These are phyloP conservation scores for Datisca glomerata DNA, from an alignment of 306 rosid genomes.

Conservation along the genomic window DNA sequence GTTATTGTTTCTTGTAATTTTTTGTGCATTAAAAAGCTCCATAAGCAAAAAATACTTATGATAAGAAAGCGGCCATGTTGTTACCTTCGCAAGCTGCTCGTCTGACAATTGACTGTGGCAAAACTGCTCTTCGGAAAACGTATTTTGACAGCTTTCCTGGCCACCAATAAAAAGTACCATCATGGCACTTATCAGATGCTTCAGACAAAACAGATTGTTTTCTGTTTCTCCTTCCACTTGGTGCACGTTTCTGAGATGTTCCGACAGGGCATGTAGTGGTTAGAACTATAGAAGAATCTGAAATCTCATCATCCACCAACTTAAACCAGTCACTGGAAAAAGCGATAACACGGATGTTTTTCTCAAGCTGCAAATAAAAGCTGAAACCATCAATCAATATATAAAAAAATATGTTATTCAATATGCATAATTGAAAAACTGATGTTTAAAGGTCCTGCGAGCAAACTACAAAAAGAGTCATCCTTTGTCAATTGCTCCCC, in stretches of 20 bases:
- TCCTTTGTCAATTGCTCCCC: no score
- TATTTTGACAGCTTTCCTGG: conserved; percentile 58
- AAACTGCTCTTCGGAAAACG: conserved; percentile 66
- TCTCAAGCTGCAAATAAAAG: conserved; percentile 68
- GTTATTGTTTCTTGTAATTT: no score
- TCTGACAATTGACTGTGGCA: conserved; percentile 43
- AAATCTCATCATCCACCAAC: conserved; percentile 67
- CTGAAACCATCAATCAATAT: conserved; percentile 14
- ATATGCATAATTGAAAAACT: no score
- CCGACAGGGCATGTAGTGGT: conserved; percentile 40
- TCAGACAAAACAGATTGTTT: conserved; percentile 56
- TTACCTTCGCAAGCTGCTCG: conserved; percentile 88
- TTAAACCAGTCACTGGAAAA: conserved; percentile 74
- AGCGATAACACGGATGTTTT: conserved; percentile 51
- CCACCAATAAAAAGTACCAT: conserved; percentile 60
- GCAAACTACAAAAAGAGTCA: no score
- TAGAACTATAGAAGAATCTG: conserved; percentile 47
- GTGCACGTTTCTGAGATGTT: conserved; percentile 59
- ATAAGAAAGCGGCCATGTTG: neutral
- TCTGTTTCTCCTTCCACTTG: conserved; percentile 50
- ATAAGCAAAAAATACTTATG: no score
- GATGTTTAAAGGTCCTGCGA: no score
- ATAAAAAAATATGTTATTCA: neutral
- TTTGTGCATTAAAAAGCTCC: no score
- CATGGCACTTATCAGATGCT: conserved; percentile 28